Conservation (phyloP, 306 rosid genomes). For the Sophora flavescens region DNA sequence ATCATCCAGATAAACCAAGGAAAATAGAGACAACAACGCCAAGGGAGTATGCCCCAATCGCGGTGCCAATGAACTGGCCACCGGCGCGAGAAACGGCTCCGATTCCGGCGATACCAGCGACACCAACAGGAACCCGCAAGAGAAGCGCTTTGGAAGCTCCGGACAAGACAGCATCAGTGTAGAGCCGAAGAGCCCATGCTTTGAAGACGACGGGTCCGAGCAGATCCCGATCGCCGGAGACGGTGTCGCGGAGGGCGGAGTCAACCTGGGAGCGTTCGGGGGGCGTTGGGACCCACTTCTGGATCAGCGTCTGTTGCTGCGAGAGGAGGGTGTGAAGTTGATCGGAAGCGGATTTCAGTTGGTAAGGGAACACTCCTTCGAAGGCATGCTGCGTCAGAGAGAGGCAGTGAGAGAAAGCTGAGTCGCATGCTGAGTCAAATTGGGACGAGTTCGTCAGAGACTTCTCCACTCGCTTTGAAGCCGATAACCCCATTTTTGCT, state of each 20-base stretch:
- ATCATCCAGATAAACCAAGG: conserved; percentile 58
- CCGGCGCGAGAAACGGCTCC: conserved; percentile 66
- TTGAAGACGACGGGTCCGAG: conserved; percentile 58
- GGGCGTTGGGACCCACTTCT: conserved; percentile 67
- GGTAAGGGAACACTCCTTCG: conserved; percentile 75
- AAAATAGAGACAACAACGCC: conserved; percentile 68
- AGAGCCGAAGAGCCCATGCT: conserved; percentile 74
- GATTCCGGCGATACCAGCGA: conserved; percentile 74
- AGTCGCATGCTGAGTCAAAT: conserved; percentile 72
- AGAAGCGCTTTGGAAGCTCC: conserved; percentile 63
- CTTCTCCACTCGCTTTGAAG: conserved; percentile 67
- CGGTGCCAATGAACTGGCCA: conserved; percentile 59
- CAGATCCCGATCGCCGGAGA: background rate
- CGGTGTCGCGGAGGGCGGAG: conserved; percentile 59
- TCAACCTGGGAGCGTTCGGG: conserved; percentile 71
- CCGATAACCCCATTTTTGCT: conserved; percentile 64
- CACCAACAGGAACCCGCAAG: conserved; percentile 70
- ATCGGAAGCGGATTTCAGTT: conserved; percentile 75
- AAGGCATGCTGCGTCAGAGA: conserved; percentile 71
- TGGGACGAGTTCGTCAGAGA: conserved; percentile 54
- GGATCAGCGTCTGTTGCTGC: conserved; percentile 60
- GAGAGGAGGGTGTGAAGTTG: conserved; percentile 61
- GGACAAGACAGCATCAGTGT: conserved; percentile 57
- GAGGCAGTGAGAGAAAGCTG: conserved; percentile 67
- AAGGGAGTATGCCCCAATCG: conserved; percentile 71